Evolutionary conservation across 345 rosid genomes (phyloP).

Genomic region (Crucihimalaya himalaica): DNA sequence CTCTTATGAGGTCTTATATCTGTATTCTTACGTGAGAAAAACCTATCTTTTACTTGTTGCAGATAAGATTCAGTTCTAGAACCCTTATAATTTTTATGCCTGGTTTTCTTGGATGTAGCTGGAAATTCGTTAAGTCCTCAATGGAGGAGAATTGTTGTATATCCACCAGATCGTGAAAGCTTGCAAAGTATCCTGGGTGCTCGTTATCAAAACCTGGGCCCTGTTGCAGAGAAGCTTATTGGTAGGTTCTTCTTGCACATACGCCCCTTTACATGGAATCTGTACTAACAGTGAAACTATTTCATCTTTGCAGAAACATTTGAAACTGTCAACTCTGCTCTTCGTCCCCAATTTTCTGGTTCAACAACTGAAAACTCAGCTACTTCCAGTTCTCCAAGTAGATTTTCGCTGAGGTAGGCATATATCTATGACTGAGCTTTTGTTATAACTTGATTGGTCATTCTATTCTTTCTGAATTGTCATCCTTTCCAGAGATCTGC

Average conservation of each 20-base stretch:
- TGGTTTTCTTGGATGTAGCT: constrained; percentile 46
- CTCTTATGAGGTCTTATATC: background rate
- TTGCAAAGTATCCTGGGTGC: constrained; percentile 57
- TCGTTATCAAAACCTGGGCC: constrained; percentile 69
- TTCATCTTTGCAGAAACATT: constrained; percentile 63
- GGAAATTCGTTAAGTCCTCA: constrained; percentile 61
- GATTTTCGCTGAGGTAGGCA: constrained; percentile 76
- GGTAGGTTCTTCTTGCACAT: constrained; percentile 52
- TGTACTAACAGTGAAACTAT: constrained; percentile 25
- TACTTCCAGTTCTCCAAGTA: constrained; percentile 43
- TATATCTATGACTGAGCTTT: constrained; percentile 10
- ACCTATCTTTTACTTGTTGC: constrained; percentile 12
- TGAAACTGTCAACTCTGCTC: constrained; percentile 51
- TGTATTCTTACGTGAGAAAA: constrained; percentile 5
- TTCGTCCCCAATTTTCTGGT: constrained; percentile 39
- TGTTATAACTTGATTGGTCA: constrained; percentile 5
- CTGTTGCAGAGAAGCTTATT: constrained; percentile 60
- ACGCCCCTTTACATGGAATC: constrained; percentile 14
- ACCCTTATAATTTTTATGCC: background rate
- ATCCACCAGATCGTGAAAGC: constrained; percentile 64
- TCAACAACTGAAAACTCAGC: constrained; percentile 43
- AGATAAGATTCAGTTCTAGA: background rate
- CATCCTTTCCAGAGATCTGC: constrained; percentile 71
- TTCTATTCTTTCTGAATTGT: constrained; percentile 37
- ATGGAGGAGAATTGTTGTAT: constrained; percentile 89